These are phyloP conservation scores for Adenanthera pavonina DNA, from an alignment of 306 rosid species.

Conservation along the genomic window DNA sequence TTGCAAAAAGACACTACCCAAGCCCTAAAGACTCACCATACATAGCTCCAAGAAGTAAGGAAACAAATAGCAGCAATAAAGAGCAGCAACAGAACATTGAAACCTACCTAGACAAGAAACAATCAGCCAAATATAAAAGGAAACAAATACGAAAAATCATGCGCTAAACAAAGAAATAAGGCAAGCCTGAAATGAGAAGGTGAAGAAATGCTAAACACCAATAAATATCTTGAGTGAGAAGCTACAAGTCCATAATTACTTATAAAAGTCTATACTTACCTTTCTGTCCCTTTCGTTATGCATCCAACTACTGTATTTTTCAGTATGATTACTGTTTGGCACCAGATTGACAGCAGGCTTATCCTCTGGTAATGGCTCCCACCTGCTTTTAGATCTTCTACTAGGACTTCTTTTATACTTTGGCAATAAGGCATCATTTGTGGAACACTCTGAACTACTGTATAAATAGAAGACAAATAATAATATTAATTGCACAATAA, in stretches of 20 bases:
- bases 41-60: too few species aligned
- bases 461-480: constrained; percentile 32
- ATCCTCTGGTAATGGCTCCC: constrained; percentile 97
- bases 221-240: constrained; percentile 18
- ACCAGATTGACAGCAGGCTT: constrained; percentile 60
- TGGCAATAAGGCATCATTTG: constrained; percentile 55
- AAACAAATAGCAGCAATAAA: too few species aligned
- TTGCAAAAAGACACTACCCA: too few species aligned
- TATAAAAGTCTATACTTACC: constrained; percentile 50
- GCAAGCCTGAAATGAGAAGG: too few species aligned
- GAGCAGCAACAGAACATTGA: too few species aligned
- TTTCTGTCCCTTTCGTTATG: constrained; percentile 71
- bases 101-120: too few species aligned
- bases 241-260: constrained; percentile 28
- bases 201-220: not conserved
- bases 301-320: constrained; percentile 68
- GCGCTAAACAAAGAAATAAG: too few species aligned
- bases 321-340: constrained; percentile 46
- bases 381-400: constrained; percentile 85
- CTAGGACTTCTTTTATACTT: constrained; percentile 80
- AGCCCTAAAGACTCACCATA: too few species aligned
- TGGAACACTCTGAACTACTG: constrained; percentile 58
- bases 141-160: too few species aligned
- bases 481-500: constrained; percentile 21
- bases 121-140: too few species aligned